Conservation (phyloP, 2,329 filamentous ascomycete genomes). For the Verticillium tricorpus region DNA sequence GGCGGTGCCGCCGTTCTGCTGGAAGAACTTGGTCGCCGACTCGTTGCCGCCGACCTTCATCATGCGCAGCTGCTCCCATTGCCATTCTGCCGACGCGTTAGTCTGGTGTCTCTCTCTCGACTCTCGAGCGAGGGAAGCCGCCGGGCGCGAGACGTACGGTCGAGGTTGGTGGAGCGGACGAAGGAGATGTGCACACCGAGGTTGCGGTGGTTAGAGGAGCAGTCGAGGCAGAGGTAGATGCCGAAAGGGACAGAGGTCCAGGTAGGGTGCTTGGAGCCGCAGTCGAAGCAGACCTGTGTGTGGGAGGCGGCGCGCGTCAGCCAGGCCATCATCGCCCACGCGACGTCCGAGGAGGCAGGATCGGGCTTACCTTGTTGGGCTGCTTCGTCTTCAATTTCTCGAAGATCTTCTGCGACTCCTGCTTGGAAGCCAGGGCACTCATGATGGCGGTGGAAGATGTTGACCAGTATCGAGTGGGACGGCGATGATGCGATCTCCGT, state of each 20-base stretch:
- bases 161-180: constrained; percentile 95
- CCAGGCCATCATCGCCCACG: not conserved
- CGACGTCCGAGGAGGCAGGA: not conserved
- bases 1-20: constrained; percentile 89
- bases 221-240: constrained; percentile 97
- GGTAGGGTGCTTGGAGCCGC: constrained; percentile 93
- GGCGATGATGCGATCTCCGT: not conserved
- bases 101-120: not conserved
- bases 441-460: constrained; percentile 36
- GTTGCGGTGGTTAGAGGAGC: constrained; percentile 94
- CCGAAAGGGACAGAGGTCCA: constrained; percentile 97
- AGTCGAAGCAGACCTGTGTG: constrained; percentile 91
- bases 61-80: constrained; percentile 94
- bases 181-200: constrained; percentile 98
- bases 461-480: not conserved
- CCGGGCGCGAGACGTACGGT: constrained; percentile 63
- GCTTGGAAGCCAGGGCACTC: constrained; percentile 75
- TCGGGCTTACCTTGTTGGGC: constrained; percentile 76
- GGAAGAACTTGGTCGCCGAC: constrained; percentile 97
- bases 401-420: constrained; percentile 95
- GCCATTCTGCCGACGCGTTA: constrained; percentile 64
- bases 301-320: constrained; percentile 3
- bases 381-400: constrained; percentile 93
- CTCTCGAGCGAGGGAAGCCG: not conserved
- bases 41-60: constrained; percentile 99